Evolutionary conservation across 2,329 filamentous ascomycete species (phyloP), one percentile per base, ranked within the genome.

Genomic region (Fusarium citri): DNA sequence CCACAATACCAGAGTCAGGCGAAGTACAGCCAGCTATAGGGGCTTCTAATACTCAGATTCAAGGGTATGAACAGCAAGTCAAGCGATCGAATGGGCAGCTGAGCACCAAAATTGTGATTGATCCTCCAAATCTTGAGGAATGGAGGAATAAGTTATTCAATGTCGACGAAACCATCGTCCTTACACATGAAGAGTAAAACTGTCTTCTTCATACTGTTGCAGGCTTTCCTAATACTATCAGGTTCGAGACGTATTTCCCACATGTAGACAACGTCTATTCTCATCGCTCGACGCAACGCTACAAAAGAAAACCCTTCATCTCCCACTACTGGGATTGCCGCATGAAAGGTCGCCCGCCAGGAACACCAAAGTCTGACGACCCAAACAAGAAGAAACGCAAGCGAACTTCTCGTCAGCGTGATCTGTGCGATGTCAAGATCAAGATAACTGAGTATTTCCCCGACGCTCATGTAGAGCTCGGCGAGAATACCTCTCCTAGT

Each of bases 241-340:
- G 91, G 75, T 94, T 92, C 76, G 88, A 93, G 75, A 93, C 88
- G 9, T 95, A 94, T 79, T 94, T 94, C 74, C 92, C 92, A 0
- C 92, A 94, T 78, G 86, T 95, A 71, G 92, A 94, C 82, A 94
- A 94, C 77, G 88, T 94, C 72, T 95, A 94, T 80, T 94, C 92
- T 26, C 92, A 94, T 80, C 90, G 92, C 66, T 94, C 92, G 3
- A 94, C 92, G 4, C 92, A 94, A 77, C 86, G 86, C 56, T 94
- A 94, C 79, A 94, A 94, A 81, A 90, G 91, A 74, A 93, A 93
- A 73, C 90, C 91, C n/a, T 93, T 94, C 72, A 85, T 94, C 57
- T 93, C 91, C 3, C 92, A 94, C 79, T 95, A 94, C 79, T 94
- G 91, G 90, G 92, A 94, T 80, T 95, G 92, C 75, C 88, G 92